A percentile compares a stretch with the other conserved stretches of the same genome.
Evolutionary conservation across 108 stramenopile genomes (phyloP).

Genomic region (Nitzschia inconspicua): DNA sequence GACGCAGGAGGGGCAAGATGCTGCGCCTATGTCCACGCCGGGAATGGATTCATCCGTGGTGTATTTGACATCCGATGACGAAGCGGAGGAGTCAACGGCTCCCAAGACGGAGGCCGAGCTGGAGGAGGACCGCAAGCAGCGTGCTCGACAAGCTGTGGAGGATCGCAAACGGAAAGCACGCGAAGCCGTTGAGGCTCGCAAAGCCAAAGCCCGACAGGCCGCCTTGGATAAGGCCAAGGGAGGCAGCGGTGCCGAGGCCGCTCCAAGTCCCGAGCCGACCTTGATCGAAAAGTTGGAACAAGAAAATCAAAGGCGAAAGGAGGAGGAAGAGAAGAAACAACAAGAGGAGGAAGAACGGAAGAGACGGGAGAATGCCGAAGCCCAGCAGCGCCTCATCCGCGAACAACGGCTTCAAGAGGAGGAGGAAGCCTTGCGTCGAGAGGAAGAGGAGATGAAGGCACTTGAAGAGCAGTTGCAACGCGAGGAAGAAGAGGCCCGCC

Average conservation of each 20-base stretch:
- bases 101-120: neutral
- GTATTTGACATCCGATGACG: neutral
- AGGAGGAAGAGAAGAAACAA: constrained; percentile 5
- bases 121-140: constrained; percentile 26
- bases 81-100: neutral
- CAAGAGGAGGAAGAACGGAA: constrained; percentile 15
- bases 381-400: constrained; percentile 5
- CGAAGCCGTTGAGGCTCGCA: constrained; percentile 34
- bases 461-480: constrained; percentile 19
- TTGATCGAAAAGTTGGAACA: neutral
- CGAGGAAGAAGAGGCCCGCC: constrained; percentile 17
- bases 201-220: constrained; percentile 14
- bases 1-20: neutral
- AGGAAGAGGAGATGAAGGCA: constrained; percentile 17
- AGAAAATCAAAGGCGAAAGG: constrained; percentile 5
- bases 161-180: constrained; percentile 40
- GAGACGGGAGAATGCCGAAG: neutral
- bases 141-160: constrained; percentile 30
- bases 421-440: constrained; percentile 3
- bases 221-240: neutral
- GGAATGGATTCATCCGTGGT: too few species aligned
- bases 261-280: neutral
- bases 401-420: constrained; percentile 1
- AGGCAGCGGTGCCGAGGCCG: neutral
- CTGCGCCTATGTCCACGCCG: neutral